phyloP scores from a whole-genome alignment of 768 basidiomycete species.

The Cystofilobasidium ferigula region DNA sequence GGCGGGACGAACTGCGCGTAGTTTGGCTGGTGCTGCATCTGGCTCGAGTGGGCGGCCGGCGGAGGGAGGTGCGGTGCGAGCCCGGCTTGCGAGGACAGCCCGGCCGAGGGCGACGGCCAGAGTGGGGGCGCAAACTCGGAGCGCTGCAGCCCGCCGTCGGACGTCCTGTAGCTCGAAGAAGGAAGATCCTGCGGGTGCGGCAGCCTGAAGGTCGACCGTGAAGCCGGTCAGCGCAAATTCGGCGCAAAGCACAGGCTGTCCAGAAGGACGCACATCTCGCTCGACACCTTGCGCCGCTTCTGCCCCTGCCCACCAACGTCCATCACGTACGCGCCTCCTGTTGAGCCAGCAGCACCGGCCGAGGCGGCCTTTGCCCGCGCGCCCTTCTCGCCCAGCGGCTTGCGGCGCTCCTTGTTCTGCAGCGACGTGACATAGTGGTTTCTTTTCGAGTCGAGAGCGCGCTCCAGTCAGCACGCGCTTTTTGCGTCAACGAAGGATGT shows the following conservation, averaged over 20 bases:
- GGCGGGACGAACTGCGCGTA: neutral
- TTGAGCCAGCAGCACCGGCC: slow-evolving; percentile 46
- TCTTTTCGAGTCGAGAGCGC: slow-evolving; percentile 37
- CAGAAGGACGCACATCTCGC: neutral
- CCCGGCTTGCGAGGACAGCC: too few species aligned
- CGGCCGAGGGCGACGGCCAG: too few species aligned
- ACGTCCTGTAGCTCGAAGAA: too few species aligned
- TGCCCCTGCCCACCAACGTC: neutral
- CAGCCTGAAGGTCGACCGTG: too few species aligned
- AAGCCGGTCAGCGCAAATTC: too few species aligned
- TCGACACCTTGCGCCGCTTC: slow-evolving; percentile 1
- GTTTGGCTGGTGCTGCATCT: neutral
- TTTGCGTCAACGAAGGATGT: too few species aligned
- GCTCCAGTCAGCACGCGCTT: slow-evolving; percentile 40
- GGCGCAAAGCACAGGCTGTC: too few species aligned
- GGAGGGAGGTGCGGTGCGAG: neutral
- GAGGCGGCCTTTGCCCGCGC: slow-evolving; percentile 31
- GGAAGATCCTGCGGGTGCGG: too few species aligned
- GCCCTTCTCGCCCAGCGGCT: slow-evolving; percentile 30
- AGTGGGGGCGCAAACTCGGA: too few species aligned
- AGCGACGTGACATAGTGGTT: slow-evolving; percentile 30
- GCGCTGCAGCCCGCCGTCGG: too few species aligned
- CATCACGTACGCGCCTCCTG: neutral
- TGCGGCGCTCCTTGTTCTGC: slow-evolving; percentile 17
- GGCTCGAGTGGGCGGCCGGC: neutral